phyloP scores from a whole-genome alignment of 805 yeast genomes.

The Ogataea minuta region DNA sequence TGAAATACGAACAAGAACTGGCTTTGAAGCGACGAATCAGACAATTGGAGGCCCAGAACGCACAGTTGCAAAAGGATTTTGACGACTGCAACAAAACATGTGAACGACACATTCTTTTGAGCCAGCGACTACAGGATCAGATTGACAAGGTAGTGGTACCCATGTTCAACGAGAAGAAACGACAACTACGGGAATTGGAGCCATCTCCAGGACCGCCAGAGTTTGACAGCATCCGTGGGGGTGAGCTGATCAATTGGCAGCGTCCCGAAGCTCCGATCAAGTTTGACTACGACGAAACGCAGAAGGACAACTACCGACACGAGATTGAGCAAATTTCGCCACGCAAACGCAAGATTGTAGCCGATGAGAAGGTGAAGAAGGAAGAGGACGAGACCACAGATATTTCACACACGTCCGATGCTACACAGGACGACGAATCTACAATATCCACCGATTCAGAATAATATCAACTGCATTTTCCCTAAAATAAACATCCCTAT shows the following conservation, averaged over 20 bases:
- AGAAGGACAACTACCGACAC: conserved; percentile 9
- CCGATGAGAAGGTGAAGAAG: not conserved
- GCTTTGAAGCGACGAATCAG: conserved; percentile 8
- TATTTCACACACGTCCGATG: not conserved
- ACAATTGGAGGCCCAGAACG: conserved; percentile 4
- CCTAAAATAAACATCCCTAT: conserved; percentile 6
- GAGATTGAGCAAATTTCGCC: conserved; percentile 22
- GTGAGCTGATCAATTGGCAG: conserved; percentile 13
- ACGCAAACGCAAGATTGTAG: conserved; percentile 13
- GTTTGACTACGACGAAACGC: conserved; percentile 18
- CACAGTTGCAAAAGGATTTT: conserved; percentile 9
- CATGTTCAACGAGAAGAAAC: conserved; percentile 22
- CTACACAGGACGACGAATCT: conserved; percentile 9
- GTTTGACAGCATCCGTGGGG: conserved; percentile 16
- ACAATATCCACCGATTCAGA: conserved; percentile 3
- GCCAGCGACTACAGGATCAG: conserved; percentile 7
- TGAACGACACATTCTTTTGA: conserved; percentile 4
- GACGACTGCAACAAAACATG: conserved; percentile 7
- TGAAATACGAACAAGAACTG: conserved; percentile 16
- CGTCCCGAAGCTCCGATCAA: conserved; percentile 19
- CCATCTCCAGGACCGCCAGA: conserved; percentile 1
- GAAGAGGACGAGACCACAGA: not conserved
- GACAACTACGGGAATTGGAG: conserved; percentile 4
- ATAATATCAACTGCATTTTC: not conserved
- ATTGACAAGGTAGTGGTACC: conserved; percentile 16